Evolutionary conservation across 148 eudicot species (phyloP).

Genomic region (Euryodendron excelsum): DNA sequence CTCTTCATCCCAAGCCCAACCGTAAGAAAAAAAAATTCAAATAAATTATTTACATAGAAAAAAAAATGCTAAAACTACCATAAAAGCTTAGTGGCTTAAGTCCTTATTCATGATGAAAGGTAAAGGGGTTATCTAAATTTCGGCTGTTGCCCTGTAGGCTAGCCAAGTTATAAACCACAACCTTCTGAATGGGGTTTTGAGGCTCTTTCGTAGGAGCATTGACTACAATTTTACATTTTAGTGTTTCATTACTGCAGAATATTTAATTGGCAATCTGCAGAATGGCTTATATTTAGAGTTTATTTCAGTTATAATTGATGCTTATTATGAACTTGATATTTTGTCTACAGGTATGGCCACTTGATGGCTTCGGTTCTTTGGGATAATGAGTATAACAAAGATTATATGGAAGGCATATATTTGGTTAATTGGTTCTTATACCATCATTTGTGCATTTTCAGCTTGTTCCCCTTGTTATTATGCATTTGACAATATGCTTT

Average conservation of each 20-base stretch:
- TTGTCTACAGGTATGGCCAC: conserved; percentile 38
- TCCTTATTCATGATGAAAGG: too few relatives aligned
- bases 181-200: not conserved
- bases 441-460: too few relatives aligned
- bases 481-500: not conserved
- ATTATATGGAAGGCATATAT: not conserved
- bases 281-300: not conserved
- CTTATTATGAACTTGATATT: conserved; percentile 6
- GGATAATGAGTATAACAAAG: conserved; percentile 5
- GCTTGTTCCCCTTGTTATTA: not conserved
- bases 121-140: not conserved
- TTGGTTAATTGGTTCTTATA: not conserved
- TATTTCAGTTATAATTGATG: not conserved
- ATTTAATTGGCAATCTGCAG: not conserved
- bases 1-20: too few relatives aligned
- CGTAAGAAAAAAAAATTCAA: too few relatives aligned
- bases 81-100: too few relatives aligned
- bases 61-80: too few relatives aligned
- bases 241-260: not conserved
- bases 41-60: too few relatives aligned
- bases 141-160: too few relatives aligned
- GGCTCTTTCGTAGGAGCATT: not conserved
- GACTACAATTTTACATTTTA: not conserved
- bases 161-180: not conserved
- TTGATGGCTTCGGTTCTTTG: conserved; percentile 34